Percentiles rank a stretch among this genome's conserved stretches.
Conservation (phyloP, 140 eudicot species). For the Stevia rebaudiana region DNA sequence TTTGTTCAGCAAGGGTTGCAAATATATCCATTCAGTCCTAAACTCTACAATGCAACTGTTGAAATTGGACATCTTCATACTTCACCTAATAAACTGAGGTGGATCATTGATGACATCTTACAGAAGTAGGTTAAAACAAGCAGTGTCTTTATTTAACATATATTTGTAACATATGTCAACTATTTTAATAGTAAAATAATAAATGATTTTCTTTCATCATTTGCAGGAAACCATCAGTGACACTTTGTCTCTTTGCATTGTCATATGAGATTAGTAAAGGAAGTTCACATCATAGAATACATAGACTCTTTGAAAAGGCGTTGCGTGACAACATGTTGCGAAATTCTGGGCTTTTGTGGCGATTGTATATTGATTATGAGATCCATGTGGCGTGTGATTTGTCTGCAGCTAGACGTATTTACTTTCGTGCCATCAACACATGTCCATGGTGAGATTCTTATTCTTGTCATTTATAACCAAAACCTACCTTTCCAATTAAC, state of each 20-base stretch:
- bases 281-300: conserved; percentile 68
- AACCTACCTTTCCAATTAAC: neutral
- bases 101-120: conserved; percentile 60
- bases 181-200: neutral
- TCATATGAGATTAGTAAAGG: conserved; percentile 68
- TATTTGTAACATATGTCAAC: neutral
- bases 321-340: conserved; percentile 48
- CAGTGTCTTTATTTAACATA: neutral
- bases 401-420: conserved; percentile 67
- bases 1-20: conserved; percentile 60
- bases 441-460: conserved; percentile 73
- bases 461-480: neutral
- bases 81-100: conserved; percentile 72
- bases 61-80: conserved; percentile 55
- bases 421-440: conserved; percentile 91
- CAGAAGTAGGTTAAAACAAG: conserved; percentile 52
- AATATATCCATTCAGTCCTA: conserved; percentile 60
- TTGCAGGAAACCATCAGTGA: conserved; percentile 76
- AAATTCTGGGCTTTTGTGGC: conserved; percentile 69
- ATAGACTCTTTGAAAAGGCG: conserved; percentile 78
- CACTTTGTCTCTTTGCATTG: conserved; percentile 57
- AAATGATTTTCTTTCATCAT: conserved; percentile 7
- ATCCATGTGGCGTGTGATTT: conserved; percentile 43
- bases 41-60: conserved; percentile 45
- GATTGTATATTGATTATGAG: conserved; percentile 71